These are phyloP conservation scores for Baudoinia panamericana DNA, from an alignment of 495 filamentous ascomycete genomes.

Conservation along the genomic window DNA sequence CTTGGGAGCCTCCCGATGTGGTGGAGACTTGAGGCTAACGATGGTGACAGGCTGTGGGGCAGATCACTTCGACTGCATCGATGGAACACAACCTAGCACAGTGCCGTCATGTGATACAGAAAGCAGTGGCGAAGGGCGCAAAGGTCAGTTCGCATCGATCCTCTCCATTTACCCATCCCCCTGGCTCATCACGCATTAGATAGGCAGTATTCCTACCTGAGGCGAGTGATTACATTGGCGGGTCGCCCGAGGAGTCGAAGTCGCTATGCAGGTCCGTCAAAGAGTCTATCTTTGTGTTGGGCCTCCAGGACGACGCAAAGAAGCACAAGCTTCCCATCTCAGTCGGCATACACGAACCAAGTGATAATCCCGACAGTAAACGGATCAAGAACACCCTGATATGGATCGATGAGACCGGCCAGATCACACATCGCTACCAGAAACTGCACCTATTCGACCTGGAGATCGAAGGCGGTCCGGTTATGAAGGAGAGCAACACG, in stretches of 20 bases:
- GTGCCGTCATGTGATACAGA: constrained; percentile 55
- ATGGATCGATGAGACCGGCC: constrained; percentile 55
- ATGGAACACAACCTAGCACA: constrained; percentile 67
- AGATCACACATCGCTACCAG: constrained; percentile 52
- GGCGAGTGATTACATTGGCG: constrained; percentile 76
- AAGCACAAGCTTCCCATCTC: constrained; percentile 54
- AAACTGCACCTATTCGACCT: constrained; percentile 74
- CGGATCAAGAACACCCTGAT: constrained; percentile 51
- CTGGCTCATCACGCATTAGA: constrained; percentile 6
- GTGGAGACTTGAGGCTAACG: background rate
- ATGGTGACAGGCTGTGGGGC: constrained; percentile 62
- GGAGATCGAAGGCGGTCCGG: constrained; percentile 48
- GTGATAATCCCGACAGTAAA: constrained; percentile 33
- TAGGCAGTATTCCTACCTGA: constrained; percentile 86
- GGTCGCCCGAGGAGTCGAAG: constrained; percentile 50
- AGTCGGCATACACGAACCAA: constrained; percentile 77
- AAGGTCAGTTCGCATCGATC: constrained; percentile 41
- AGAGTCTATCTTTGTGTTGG: constrained; percentile 51
- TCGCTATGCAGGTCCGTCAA: constrained; percentile 48
- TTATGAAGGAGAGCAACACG: constrained; percentile 49
- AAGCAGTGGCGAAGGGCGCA: constrained; percentile 61
- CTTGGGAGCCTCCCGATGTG: too few relatives aligned
- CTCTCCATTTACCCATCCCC: background rate
- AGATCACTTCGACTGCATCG: constrained; percentile 70
- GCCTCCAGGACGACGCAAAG: constrained; percentile 54